Evolutionary conservation across 2,329 filamentous ascomycete species (phyloP).

Genomic region (Boeremia lycopersici): DNA sequence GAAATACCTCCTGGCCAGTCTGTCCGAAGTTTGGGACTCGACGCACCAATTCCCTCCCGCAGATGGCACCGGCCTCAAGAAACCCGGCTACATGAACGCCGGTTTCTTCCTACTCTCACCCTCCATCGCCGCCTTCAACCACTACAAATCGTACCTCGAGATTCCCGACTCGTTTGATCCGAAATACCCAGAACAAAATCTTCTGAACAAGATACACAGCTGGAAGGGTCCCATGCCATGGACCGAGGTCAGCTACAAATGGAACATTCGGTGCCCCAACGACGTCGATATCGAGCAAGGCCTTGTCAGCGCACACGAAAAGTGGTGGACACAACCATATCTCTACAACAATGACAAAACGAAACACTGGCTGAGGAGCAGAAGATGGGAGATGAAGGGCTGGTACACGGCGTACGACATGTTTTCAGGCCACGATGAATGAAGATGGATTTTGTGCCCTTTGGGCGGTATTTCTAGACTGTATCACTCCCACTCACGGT

Average conservation of each 20-base stretch:
- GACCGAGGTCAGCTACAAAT: conserved; percentile 43
- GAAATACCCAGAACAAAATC: conserved; percentile 45
- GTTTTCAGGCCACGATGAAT: not conserved
- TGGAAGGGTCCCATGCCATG: conserved; percentile 50
- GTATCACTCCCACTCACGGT: not conserved
- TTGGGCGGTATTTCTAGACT: not conserved
- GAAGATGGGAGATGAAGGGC: conserved; percentile 50
- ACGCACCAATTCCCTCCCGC: conserved; percentile 45
- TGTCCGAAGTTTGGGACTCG: conserved; percentile 39
- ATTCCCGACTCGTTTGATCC: conserved; percentile 41
- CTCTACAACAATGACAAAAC: conserved; percentile 34
- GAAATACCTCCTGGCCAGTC: conserved; percentile 42
- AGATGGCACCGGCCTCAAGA: conserved; percentile 36
- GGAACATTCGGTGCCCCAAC: conserved; percentile 48
- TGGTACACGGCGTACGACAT: conserved; percentile 38
- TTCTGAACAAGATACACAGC: conserved; percentile 46
- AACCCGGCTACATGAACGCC: conserved; percentile 42
- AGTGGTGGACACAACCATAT: conserved; percentile 47
- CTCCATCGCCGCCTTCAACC: conserved; percentile 33
- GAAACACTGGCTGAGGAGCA: conserved; percentile 38
- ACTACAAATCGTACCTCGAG: conserved; percentile 41
- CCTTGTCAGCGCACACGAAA: conserved; percentile 47
- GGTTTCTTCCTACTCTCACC: conserved; percentile 49
- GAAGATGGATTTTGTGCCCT: not conserved
- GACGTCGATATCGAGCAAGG: conserved; percentile 46